Evolutionary conservation across 2,329 filamentous ascomycete genomes (phyloP), one percentile per base, ranked within the genome.

Genomic region (Microdochium paspali): DNA sequence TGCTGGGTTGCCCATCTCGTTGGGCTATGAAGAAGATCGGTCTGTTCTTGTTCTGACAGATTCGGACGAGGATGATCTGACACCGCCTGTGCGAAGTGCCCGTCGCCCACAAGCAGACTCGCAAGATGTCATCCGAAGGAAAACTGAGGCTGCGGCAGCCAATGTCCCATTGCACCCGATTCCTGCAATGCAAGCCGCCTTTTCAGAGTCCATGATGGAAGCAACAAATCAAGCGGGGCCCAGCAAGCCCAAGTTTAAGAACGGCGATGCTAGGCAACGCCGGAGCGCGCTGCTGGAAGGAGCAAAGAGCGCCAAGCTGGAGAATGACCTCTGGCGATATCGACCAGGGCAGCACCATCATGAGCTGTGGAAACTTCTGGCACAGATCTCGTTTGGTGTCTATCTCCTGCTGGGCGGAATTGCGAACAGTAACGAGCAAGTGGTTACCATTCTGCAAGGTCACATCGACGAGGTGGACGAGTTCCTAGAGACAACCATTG

Each of bases 391-490:
- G 1, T 97, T 97, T 64, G 91, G 93, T 20, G 84, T 97, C 31
- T 90, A 96, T 63, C 73, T 97, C 42, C 69, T 97, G 49, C 80
- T 94, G 47, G 84, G 90, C 58, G 82, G 84, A 51, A 80, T 94
- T 63, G 90, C 93, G 46, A 95, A 91, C 65, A 94, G 88, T 55
- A 87, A 95, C 55, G 76, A 82, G 28, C 87, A 95, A 61, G 91
- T 96, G 12, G 84, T 95, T 53, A 82, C 77, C 53, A 97, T 97
- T 46, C 73, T 97, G 48, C 89, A 96, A 60, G 82, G 80, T 13
- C 91, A 97, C 64, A 93, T 97, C 51, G 87, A 95, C 60, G 91
- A 97, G 64, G 80, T 97, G 25, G 93, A 97, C 65, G 84, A 85
- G 57, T 96, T 95, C 59, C 71, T 97, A 28, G 88, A 95, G 63